Evolutionary conservation across 768 basidiomycete species (phyloP), one percentile per base, ranked within the genome.

Genomic region (Boletus tylopilopsis): DNA sequence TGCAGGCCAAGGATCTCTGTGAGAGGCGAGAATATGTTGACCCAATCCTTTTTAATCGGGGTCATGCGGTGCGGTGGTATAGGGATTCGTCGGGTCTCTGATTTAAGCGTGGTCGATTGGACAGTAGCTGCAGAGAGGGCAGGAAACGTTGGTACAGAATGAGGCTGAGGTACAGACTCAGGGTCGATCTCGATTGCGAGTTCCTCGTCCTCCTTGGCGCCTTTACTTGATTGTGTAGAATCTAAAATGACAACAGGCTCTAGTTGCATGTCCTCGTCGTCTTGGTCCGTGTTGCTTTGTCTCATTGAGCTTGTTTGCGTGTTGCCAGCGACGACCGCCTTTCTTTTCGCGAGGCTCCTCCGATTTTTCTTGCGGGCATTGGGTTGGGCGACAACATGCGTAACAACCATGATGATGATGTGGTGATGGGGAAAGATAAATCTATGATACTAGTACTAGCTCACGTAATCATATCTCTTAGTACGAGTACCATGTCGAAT

Each of bases 31-130:
- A 98, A 97, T 50, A 97, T 84, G 64, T 88, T 90, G 42, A 95
- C 76, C 94, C 94, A 97, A 56, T 96, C 94, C 64, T 88, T 91
- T 72, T 96, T 95, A 46, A 98, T 70, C 3, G 96, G 96, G 10
- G 94, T 93, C 91, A 97, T 94, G 44, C 96, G 83, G 68, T 99
- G 96, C 9, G 93, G 93, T 12, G 96, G 96, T 67, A 99, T 89
- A 11, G 90, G 76, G 62, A 99, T 82, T 45, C 91, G 79, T 64
- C 95, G 76, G n/a, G 78, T 83, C 70, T 98, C 95, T 5, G 89
- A 85, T 66, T 86, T 91, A 50, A 85, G 73, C 11, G 53, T 33
- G 10, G 76, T 68, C 1, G 78, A 71, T 49, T 76, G 75, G 23
- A 76, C 74, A 8, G 79, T 81, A 39, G 78, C 73, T 9, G 83